Percentiles rank a stretch among this genome's conserved stretches.
Evolutionary conservation across 2,329 filamentous ascomycete genomes (phyloP).

Genomic region (Botryotinia convoluta): DNA sequence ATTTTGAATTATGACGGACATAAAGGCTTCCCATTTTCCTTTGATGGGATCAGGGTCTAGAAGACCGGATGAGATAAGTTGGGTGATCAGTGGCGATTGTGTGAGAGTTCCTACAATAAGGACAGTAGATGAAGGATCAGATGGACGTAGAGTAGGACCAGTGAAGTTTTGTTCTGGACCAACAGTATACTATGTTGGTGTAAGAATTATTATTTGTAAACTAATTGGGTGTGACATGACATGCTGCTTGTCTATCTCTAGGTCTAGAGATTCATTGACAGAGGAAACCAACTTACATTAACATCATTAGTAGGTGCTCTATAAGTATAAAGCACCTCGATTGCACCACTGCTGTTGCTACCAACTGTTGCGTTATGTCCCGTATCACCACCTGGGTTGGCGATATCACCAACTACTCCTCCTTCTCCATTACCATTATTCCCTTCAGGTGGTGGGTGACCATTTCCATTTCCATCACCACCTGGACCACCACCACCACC

Average conservation of each 20-base stretch:
- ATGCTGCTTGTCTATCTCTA: not conserved
- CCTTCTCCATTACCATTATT: conserved; percentile 15
- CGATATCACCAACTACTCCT: conserved; percentile 9
- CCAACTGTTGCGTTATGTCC: conserved; percentile 25
- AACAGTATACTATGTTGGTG: conserved; percentile 42
- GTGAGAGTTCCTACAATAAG: conserved; percentile 70
- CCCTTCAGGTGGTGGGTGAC: not conserved
- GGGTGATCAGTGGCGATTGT: conserved; percentile 60
- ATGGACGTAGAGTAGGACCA: conserved; percentile 43
- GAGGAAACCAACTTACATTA: conserved; percentile 28
- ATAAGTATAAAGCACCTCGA: conserved; percentile 34
- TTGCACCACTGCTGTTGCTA: conserved; percentile 13
- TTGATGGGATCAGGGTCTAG: conserved; percentile 56
- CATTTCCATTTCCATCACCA: not conserved
- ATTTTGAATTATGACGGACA: conserved; percentile 55
- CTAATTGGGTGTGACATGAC: not conserved
- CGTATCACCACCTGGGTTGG: conserved; percentile 10
- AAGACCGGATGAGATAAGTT: conserved; percentile 52
- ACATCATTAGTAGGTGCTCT: conserved; percentile 31
- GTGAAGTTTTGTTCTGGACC: conserved; percentile 44
- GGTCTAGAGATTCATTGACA: not conserved
- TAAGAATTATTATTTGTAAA: not conserved
- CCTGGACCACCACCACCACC: not conserved
- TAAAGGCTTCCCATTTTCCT: conserved; percentile 69
- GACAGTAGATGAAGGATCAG: conserved; percentile 45